phyloP scores from a whole-genome alignment of 306 rosid species.

The Trifolium dubium region DNA sequence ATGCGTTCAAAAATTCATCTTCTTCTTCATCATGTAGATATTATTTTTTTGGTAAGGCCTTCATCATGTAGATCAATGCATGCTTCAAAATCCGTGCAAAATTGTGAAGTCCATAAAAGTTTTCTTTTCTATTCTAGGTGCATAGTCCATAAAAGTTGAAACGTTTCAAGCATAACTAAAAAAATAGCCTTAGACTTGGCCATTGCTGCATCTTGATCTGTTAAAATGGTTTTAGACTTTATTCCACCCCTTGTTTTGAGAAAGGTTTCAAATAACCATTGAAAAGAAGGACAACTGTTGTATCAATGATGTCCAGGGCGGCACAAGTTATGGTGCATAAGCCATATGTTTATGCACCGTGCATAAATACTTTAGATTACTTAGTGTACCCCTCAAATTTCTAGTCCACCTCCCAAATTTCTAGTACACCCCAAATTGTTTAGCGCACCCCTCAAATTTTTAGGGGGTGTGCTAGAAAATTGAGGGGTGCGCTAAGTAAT shows the following conservation, averaged over 20 bases:
- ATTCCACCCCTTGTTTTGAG: background rate
- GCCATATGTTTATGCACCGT: no score
- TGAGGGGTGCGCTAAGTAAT: no score
- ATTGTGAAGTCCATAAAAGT: background rate
- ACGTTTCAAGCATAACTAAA: background rate
- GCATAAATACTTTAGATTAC: no score
- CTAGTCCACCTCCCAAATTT: no score
- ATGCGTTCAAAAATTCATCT: background rate
- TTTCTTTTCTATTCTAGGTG: background rate
- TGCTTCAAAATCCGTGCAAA: background rate
- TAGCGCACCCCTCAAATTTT: no score
- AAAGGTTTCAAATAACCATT: background rate
- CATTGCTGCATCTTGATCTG: background rate
- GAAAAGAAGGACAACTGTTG: background rate
- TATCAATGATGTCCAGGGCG: no score
- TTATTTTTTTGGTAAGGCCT: no score
- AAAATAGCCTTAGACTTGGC: constrained; percentile 9
- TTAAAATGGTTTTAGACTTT: background rate
- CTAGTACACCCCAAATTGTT: no score
- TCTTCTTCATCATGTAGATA: background rate
- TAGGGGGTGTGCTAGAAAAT: no score
- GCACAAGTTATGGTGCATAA: no score
- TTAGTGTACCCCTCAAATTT: no score
- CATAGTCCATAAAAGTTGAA: background rate
- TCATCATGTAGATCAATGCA: background rate